phyloP scores from a whole-genome alignment of 2,329 filamentous ascomycete genomes.

The Calonectria crousiana region DNA sequence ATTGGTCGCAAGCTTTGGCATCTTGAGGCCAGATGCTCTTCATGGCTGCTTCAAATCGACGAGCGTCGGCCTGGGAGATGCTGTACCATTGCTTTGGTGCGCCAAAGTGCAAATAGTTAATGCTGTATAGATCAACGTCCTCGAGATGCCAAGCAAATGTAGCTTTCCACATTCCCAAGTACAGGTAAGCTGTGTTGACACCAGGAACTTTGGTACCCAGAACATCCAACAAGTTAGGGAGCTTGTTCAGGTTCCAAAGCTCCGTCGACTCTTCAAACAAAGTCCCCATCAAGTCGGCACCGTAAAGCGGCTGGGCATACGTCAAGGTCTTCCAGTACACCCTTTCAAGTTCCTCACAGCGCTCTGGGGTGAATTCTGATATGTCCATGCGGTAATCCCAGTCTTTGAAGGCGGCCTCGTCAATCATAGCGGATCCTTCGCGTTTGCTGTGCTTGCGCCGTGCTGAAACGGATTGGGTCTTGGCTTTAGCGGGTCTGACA shows the following conservation, averaged over 20 bases:
- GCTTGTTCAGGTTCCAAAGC: slow-evolving; percentile 93
- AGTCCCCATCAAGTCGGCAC: slow-evolving; percentile 95
- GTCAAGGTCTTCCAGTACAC: slow-evolving; percentile 98
- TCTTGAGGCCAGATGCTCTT: slow-evolving; percentile 94
- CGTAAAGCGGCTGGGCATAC: slow-evolving; percentile 94
- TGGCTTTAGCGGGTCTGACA: slow-evolving; percentile 64
- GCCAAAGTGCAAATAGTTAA: slow-evolving; percentile 99
- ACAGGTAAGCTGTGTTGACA: slow-evolving; percentile 97
- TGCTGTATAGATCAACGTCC: slow-evolving; percentile 98
- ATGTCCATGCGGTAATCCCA: slow-evolving; percentile 93
- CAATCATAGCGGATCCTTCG: slow-evolving; percentile 82
- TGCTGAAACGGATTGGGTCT: slow-evolving; percentile 83
- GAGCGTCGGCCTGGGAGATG: slow-evolving; percentile 94
- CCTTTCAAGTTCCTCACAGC: slow-evolving; percentile 94
- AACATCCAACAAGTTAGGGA: slow-evolving; percentile 93
- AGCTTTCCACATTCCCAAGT: slow-evolving; percentile 99
- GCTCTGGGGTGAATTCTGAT: slow-evolving; percentile 89
- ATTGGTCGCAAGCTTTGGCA: slow-evolving; percentile 95
- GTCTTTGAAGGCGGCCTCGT: slow-evolving; percentile 89
- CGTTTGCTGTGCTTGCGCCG: slow-evolving; percentile 87
- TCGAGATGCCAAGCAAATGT: slow-evolving; percentile 99
- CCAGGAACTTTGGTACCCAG: slow-evolving; percentile 95
- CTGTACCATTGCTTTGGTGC: slow-evolving; percentile 99
- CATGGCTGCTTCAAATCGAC: slow-evolving; percentile 95
- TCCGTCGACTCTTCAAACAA: slow-evolving; percentile 89